Base-by-base conservation (phyloP, 2,329 filamentous ascomycete genomes). In the Claviceps citrina region DNA sequence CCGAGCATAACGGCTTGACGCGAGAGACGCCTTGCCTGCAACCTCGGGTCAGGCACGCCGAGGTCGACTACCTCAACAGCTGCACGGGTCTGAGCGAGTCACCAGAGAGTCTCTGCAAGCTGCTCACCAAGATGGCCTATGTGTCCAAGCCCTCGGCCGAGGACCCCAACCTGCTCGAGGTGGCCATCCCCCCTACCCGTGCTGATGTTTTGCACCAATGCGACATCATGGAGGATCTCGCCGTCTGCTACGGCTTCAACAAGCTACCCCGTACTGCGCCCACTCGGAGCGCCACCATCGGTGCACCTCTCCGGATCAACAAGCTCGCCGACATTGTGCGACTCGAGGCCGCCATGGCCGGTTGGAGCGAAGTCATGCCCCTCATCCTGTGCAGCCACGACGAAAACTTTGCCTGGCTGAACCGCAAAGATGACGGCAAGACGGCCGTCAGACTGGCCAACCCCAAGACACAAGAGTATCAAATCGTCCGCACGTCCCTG, bases 171-270 rank as follows among this genome's bases (percentile, higher is more conserved):
- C 65, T 91, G 37, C 68, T 93, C 44, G 81, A 93, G 53, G 78
- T 96, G 22, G 72, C 79, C 27, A 75, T 96, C 19, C 91, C 91
- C 7, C 76, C 87, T 25, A 96, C 87, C 35, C 77, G 91, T 46
- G 89, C 91, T 36, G 91, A 98, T 59, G 81, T 98, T 31, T 77
- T 98, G 25, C 91, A 98, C 61, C 83, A 95, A 56, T 93, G 86
- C 52, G 91, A 98, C 58, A 84, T 98, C 50, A 98, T 98, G 89
- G 91, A 98, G 65, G 93, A 98, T 57, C 79, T 93, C 16, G 91
- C 86, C 31, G 91, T 98, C 48, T 86, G 85, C 39, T 95, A 96
- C 60, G 91, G 93, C 48, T 98, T 94, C 73, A 98, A 98, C 70
- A 85, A 83, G 47, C 78, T 98, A 15, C 87, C 89, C 1, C 80